Conservation (phyloP, 2,329 filamentous ascomycete genomes). For the Fusarium sulawesiense region DNA sequence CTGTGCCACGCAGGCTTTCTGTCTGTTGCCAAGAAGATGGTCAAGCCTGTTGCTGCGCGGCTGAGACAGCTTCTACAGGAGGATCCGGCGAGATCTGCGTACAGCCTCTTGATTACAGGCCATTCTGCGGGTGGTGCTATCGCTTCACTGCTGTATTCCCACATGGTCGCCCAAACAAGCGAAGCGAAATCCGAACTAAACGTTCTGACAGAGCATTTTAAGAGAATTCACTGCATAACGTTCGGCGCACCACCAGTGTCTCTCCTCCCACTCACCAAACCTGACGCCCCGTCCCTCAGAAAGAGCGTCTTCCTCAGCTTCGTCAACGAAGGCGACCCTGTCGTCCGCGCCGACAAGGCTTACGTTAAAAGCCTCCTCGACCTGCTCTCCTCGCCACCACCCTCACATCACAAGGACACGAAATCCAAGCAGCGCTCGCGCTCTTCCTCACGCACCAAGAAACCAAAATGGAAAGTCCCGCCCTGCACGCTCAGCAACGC, state of each 20-base stretch:
- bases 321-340: conserved; percentile 87
- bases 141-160: conserved; percentile 80
- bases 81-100: conserved; percentile 72
- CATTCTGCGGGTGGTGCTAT: conserved; percentile 89
- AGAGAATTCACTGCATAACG: conserved; percentile 83
- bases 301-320: conserved; percentile 84
- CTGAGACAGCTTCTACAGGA: conserved; percentile 77
- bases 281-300: conserved; percentile 58
- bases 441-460: conserved; percentile 29
- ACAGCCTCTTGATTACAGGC: conserved; percentile 83
- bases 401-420: conserved; percentile 10
- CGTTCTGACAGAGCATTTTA: conserved; percentile 75
- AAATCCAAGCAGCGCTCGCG: conserved; percentile 25
- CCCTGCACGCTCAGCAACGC: conserved; percentile 75
- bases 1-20: conserved; percentile 85
- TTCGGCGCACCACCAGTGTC: conserved; percentile 87
- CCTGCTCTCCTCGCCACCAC: conserved; percentile 71
- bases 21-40: conserved; percentile 78
- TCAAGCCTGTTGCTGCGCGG: conserved; percentile 76
- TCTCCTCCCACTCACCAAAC: conserved; percentile 74
- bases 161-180: conserved; percentile 75
- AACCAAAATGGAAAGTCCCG: conserved; percentile 73
- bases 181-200: conserved; percentile 75
- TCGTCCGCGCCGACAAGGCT: conserved; percentile 78
- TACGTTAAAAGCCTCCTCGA: conserved; percentile 80